These are phyloP conservation scores for Ustilago crameri DNA, from an alignment of 1,284 basidiomycete genomes.

Conservation along the genomic window DNA sequence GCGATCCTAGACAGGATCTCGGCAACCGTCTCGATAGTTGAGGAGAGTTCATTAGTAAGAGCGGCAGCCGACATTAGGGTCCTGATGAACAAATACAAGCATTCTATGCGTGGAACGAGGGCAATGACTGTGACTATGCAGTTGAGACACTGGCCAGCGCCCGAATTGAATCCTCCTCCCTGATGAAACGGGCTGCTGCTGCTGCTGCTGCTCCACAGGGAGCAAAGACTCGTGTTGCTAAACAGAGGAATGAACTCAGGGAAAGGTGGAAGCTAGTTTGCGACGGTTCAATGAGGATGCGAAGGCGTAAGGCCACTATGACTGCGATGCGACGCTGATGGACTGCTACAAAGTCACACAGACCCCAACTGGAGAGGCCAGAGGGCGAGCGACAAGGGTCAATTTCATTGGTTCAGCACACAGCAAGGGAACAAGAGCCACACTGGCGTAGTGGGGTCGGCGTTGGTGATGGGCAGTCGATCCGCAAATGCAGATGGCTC, in stretches of 20 bases:
- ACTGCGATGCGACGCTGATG: too few species aligned
- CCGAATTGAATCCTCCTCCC: too few species aligned
- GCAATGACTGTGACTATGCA: background rate
- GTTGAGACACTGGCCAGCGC: constrained; percentile 5
- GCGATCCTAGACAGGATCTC: constrained; percentile 28
- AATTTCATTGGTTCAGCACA: background rate
- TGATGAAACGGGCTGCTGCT: background rate
- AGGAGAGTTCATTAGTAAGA: constrained; percentile 18
- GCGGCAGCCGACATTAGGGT: constrained; percentile 8
- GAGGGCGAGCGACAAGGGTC: too few species aligned
- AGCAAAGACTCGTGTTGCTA: too few species aligned
- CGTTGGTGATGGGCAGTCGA: constrained; percentile 9
- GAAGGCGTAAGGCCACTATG: too few species aligned
- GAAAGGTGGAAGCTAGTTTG: too few species aligned
- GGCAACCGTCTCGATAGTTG: constrained; percentile 14
- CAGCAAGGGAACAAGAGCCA: background rate
- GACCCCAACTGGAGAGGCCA: too few species aligned
- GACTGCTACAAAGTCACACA: too few species aligned
- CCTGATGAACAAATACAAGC: background rate
- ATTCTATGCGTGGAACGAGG: constrained; percentile 2
- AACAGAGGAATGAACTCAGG: too few species aligned
- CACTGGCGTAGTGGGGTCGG: constrained; percentile 3
- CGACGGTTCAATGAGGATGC: too few species aligned
- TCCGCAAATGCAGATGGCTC: constrained; percentile 32
- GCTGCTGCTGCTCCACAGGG: too few species aligned